phyloP scores from a whole-genome alignment of 306 rosid genomes.

The Ormosia emarginata region DNA sequence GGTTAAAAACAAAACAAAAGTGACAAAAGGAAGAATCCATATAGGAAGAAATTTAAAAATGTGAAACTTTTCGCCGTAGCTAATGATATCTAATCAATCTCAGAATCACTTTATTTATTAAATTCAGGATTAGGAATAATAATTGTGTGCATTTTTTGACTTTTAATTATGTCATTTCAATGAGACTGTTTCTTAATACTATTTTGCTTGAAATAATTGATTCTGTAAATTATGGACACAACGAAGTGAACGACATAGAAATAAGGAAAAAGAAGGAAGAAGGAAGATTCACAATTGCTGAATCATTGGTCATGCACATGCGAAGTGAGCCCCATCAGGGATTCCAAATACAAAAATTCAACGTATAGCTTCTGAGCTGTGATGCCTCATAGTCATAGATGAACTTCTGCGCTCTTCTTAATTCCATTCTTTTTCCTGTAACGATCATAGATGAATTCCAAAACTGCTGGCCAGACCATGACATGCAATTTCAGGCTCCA shows the following conservation, averaged over 20 bases:
- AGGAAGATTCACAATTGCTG: slow-evolving; percentile 25
- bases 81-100: slow-evolving; percentile 13
- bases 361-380: background rate
- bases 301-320: slow-evolving; percentile 12
- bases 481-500: background rate
- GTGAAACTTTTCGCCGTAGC: background rate
- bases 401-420: background rate
- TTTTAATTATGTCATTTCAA: background rate
- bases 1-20: background rate
- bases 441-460: background rate
- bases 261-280: background rate
- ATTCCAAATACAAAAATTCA: background rate
- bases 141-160: background rate
- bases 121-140: background rate
- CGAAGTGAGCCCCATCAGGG: background rate
- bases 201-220: slow-evolving; percentile 8
- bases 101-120: slow-evolving; percentile 16
- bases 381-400: background rate
- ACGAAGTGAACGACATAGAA: background rate
- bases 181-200: background rate
- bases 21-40: background rate
- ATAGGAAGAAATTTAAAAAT: background rate
- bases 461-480: background rate
- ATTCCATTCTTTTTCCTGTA: background rate
- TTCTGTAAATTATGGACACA: background rate